phyloP scores from a whole-genome alignment of 495 filamentous ascomycete genomes.

The Astrothelium subdiscretum region DNA sequence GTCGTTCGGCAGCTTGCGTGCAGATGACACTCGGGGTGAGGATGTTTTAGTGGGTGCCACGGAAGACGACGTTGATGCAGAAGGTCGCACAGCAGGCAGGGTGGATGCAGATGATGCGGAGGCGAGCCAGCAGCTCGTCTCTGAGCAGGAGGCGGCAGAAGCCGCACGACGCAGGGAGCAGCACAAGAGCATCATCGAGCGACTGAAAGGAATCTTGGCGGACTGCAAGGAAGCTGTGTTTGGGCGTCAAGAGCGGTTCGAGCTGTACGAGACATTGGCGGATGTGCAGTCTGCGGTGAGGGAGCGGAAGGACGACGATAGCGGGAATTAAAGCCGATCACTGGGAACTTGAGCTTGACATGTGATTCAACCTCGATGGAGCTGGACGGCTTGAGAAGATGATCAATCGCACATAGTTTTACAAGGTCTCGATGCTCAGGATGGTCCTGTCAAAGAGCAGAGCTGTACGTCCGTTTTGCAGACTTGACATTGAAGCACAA shows the following conservation, averaged over 20 bases:
- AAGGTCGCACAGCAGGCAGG: constrained; percentile 5
- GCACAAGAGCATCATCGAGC: constrained; percentile 5
- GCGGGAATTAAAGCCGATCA: constrained; percentile 8
- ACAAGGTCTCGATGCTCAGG: neutral
- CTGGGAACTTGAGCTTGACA: neutral
- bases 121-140: constrained; percentile 5
- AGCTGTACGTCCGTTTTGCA: neutral
- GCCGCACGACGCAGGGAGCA: neutral
- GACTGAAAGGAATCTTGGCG: constrained; percentile 9
- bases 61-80: neutral
- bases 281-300: constrained; percentile 22
- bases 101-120: constrained; percentile 3
- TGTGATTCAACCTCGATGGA: neutral
- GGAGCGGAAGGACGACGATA: constrained; percentile 23
- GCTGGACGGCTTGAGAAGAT: neutral
- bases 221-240: constrained; percentile 20
- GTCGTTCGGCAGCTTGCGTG: neutral
- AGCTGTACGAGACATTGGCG: constrained; percentile 21
- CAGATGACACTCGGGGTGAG: neutral
- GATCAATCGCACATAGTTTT: neutral
- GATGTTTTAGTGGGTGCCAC: neutral
- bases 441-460: neutral
- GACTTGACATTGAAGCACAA: neutral
- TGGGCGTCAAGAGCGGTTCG: constrained; percentile 22
- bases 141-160: constrained; percentile 3